Conservation (phyloP, 257 asterid species). For the Nemophila menziesii region DNA sequence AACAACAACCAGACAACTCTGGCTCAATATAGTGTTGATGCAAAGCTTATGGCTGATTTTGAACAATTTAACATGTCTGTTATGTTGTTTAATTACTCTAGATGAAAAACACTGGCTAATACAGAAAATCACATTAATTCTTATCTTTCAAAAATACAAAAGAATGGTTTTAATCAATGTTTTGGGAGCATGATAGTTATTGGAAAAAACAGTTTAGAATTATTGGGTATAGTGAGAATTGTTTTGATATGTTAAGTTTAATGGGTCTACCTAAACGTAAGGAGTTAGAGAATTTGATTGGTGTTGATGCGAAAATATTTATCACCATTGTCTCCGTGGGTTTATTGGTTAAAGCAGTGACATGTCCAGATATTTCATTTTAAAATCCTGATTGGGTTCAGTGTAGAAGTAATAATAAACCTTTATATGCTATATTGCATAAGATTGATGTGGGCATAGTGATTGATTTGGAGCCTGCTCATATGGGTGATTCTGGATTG, state of each 20-base stretch:
- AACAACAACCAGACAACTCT: conserved; percentile 7
- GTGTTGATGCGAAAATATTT: conserved; percentile 42
- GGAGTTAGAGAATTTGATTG: conserved; percentile 17
- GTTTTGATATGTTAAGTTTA: conserved; percentile 38
- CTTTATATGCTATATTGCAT: conserved; percentile 62
- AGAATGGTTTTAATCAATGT: conserved; percentile 52
- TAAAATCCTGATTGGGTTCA: conserved; percentile 51
- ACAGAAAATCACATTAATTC: conserved; percentile 23
- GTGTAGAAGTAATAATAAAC: conserved; percentile 23
- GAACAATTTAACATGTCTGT: conserved; percentile 31
- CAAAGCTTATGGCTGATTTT: conserved; percentile 41
- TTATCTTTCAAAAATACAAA: conserved; percentile 45
- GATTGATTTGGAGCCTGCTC: conserved; percentile 66
- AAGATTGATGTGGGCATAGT: conserved; percentile 53
- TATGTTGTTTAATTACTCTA: conserved; percentile 35
- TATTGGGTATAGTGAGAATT: conserved; percentile 44
- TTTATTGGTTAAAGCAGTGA: conserved; percentile 28
- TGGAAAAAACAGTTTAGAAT: conserved; percentile 29
- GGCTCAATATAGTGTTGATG: conserved; percentile 41
- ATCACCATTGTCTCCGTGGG: conserved; percentile 31
- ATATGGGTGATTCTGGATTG: conserved; percentile 29
- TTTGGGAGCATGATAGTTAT: conserved; percentile 53
- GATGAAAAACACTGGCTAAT: conserved; percentile 20
- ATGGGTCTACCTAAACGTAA: conserved; percentile 8
- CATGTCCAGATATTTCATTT: conserved; percentile 33